Conservation (phyloP, 2,329 filamentous ascomycete genomes). For the Clonostachys sp. region DNA sequence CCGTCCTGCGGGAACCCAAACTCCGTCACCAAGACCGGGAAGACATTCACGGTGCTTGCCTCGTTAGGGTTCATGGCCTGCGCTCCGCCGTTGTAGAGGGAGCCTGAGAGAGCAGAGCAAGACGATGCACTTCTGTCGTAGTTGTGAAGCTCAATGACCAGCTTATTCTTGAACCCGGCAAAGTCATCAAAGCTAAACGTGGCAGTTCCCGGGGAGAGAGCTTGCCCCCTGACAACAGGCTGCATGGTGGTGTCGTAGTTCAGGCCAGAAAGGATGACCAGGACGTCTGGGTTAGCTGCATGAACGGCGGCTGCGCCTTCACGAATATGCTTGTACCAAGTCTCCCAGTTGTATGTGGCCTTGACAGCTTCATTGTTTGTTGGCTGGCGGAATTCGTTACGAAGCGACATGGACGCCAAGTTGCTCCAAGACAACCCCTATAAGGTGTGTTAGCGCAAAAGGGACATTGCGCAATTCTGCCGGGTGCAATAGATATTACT, state of each 20-base stretch:
- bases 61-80: slow-evolving; percentile 37
- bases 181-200: slow-evolving; percentile 42
- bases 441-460: not conserved
- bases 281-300: slow-evolving; percentile 39
- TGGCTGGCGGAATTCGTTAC: slow-evolving; percentile 48
- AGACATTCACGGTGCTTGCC: slow-evolving; percentile 26
- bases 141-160: slow-evolving; percentile 58
- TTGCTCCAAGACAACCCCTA: slow-evolving; percentile 41
- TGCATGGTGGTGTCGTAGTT: slow-evolving; percentile 51
- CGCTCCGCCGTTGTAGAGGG: slow-evolving; percentile 47
- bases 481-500: slow-evolving; percentile 6
- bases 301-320: slow-evolving; percentile 45
- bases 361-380: slow-evolving; percentile 23
- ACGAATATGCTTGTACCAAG: slow-evolving; percentile 47
- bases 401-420: slow-evolving; percentile 43
- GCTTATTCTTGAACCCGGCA: slow-evolving; percentile 43
- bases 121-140: slow-evolving; percentile 46
- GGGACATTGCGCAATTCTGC: slow-evolving; percentile 9
- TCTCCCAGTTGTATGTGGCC: slow-evolving; percentile 47
- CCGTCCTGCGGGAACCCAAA: slow-evolving; percentile 48
- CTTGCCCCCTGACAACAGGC: slow-evolving; percentile 42
- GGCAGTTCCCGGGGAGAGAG: slow-evolving; percentile 37
- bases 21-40: slow-evolving; percentile 41
- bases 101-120: slow-evolving; percentile 39
- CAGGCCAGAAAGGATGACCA: slow-evolving; percentile 58